Evolutionary conservation across 1,284 basidiomycete species (phyloP).

Genomic region (Laetiporus sulphureus): DNA sequence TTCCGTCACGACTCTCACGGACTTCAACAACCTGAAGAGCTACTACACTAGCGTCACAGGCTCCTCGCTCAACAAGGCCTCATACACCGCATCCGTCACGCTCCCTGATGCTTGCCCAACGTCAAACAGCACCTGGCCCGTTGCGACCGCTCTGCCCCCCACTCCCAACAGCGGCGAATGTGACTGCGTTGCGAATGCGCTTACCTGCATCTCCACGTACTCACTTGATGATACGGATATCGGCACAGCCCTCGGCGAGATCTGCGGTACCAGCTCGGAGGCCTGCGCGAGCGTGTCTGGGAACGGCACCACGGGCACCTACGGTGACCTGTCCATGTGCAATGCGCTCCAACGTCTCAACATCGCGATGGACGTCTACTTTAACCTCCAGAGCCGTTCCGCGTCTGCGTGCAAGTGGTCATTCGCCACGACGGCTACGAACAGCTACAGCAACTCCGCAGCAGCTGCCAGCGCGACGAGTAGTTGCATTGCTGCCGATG

Average conservation of each 20-base stretch:
- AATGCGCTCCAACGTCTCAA: slow-evolving; percentile 7
- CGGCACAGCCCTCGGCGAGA: slow-evolving; percentile 6
- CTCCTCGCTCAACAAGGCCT: slow-evolving; percentile 2
- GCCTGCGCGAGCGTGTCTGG: slow-evolving; percentile 2
- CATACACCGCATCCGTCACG: slow-evolving; percentile 6
- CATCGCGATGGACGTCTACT: slow-evolving; percentile 9
- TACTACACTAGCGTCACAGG: slow-evolving; percentile 1
- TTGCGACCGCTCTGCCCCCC: slow-evolving; percentile 3
- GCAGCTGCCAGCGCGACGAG: slow-evolving; percentile 5
- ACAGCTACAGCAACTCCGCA: not conserved
- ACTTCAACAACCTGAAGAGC: slow-evolving; percentile 8
- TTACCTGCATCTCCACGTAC: slow-evolving; percentile 6
- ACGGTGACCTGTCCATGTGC: slow-evolving; percentile 6
- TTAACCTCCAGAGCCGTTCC: slow-evolving; percentile 5
- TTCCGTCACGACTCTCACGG: slow-evolving; percentile 4
- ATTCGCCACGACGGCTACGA: slow-evolving; percentile 2
- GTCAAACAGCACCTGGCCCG: slow-evolving; percentile 5
- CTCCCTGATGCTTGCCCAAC: slow-evolving; percentile 5
- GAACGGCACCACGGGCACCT: slow-evolving; percentile 6
- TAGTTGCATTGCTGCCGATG: slow-evolving; percentile 1
- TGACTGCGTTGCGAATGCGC: slow-evolving; percentile 4
- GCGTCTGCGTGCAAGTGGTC: slow-evolving; percentile 7
- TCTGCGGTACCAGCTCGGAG: slow-evolving; percentile 1
- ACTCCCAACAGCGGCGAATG: slow-evolving; percentile 7
- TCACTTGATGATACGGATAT: slow-evolving; percentile 2